A percentile compares a stretch with the other conserved stretches of the same genome.
phyloP scores from a whole-genome alignment of 495 filamentous ascomycete species.

The Sordaria brevicollis region DNA sequence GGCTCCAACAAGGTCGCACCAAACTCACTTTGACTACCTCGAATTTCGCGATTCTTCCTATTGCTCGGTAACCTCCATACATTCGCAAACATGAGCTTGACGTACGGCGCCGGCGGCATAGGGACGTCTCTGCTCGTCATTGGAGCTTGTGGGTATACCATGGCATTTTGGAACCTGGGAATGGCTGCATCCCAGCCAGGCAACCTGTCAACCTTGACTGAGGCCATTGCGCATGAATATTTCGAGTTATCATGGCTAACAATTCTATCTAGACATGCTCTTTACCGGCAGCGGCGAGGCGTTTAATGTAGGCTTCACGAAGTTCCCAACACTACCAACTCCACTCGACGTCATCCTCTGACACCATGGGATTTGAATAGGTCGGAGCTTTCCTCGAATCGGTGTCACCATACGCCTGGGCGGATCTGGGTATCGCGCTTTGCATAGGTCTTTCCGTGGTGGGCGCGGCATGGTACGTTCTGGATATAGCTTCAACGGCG shows the following conservation, averaged over 20 bases:
- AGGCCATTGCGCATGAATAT: background rate
- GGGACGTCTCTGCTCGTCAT: constrained; percentile 67
- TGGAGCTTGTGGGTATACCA: constrained; percentile 69
- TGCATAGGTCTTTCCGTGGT: constrained; percentile 94
- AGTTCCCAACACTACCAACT: background rate
- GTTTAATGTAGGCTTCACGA: constrained; percentile 66
- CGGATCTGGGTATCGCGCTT: constrained; percentile 77
- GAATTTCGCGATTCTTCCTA: background rate
- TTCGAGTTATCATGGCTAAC: constrained; percentile 25
- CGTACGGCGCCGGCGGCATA: constrained; percentile 60
- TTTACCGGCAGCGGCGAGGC: constrained; percentile 92
- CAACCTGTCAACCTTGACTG: background rate
- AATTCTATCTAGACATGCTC: constrained; percentile 70
- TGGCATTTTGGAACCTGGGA: background rate
- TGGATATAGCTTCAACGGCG: background rate
- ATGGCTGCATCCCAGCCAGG: background rate
- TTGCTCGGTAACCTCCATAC: background rate
- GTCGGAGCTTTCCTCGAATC: constrained; percentile 90
- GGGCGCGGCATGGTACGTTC: constrained; percentile 89
- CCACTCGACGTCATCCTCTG: constrained; percentile 17
- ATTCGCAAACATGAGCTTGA: constrained; percentile 39
- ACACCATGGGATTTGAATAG: constrained; percentile 63
- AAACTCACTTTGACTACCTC: background rate
- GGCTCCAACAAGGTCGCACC: background rate
- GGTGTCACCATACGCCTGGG: constrained; percentile 92